Conservation (phyloP, 768 basidiomycete species). For the Pulveroboletus sp. region DNA sequence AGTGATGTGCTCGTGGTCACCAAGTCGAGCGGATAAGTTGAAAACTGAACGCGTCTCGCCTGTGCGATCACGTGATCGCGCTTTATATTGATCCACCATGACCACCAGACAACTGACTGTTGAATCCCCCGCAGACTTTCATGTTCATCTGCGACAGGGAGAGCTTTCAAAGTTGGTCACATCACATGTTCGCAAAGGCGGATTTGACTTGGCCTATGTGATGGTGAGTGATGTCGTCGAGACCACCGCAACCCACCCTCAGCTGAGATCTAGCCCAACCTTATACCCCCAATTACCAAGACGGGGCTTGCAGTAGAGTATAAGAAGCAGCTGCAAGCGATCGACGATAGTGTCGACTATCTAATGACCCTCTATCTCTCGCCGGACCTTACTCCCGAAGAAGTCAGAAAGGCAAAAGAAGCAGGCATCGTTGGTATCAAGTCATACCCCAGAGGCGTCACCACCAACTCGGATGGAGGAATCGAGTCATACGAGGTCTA, state of each 20-base stretch:
- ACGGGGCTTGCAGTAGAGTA: slow-evolving; percentile 80
- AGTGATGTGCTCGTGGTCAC: neutral
- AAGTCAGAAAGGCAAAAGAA: slow-evolving; percentile 80
- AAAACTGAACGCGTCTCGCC: slow-evolving; percentile 28
- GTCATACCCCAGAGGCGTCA: slow-evolving; percentile 95
- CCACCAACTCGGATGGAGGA: slow-evolving; percentile 93
- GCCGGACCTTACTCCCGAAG: slow-evolving; percentile 82
- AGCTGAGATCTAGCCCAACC: slow-evolving; percentile 67
- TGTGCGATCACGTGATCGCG: slow-evolving; percentile 28
- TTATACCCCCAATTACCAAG: slow-evolving; percentile 81
- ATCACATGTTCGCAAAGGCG: slow-evolving; percentile 86
- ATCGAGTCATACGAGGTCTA: slow-evolving; percentile 94
- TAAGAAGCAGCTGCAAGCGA: slow-evolving; percentile 62
- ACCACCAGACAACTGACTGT: slow-evolving; percentile 18
- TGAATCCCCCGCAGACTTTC: slow-evolving; percentile 80
- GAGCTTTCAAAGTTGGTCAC: slow-evolving; percentile 75
- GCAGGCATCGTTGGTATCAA: slow-evolving; percentile 90
- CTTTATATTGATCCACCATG: slow-evolving; percentile 23
- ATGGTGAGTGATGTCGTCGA: slow-evolving; percentile 58
- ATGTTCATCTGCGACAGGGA: slow-evolving; percentile 94
- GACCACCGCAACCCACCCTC: slow-evolving; percentile 7
- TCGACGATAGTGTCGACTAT: slow-evolving; percentile 78
- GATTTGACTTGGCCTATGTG: slow-evolving; percentile 89
- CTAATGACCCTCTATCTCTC: slow-evolving; percentile 97
- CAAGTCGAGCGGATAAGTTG: slow-evolving; percentile 15